Evolutionary conservation across 2,329 filamentous ascomycete genomes (phyloP), one percentile per base, ranked within the genome.

Genomic region (Aspergillus jensenii): DNA sequence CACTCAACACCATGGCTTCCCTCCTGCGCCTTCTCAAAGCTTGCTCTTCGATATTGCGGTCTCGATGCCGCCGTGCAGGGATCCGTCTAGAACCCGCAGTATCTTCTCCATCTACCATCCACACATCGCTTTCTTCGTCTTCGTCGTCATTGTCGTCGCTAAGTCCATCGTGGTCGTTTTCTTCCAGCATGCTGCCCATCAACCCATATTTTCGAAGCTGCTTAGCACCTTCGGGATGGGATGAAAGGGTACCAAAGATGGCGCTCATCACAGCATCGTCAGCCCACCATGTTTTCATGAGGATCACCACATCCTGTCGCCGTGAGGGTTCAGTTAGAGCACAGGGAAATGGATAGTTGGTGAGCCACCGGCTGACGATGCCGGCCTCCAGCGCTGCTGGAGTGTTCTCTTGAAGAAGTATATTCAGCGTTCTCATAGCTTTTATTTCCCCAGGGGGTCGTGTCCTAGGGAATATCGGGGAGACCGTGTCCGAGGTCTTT

Each of bases 1-100:
- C 91, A 67, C 92, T 93, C 56, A 96, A 79, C 19, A 97, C 92
- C 84, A 97, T 93, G 4, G 91, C 92, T 77, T 96, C 91, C 64
- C 92, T 83, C 68, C 93, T 84, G 50, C 90, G 83, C 63, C 92
- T 83, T 59, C 91, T 81, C 59, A 93, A 79, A 53, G 88, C 84
- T 67, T 90, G 87, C 71, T 93, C 90, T 60, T 74, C 73, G 5
- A 66, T 60, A 47, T 65, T 76, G 35, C 69, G 69, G 54, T 73
- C 70, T 23, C 66, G 71, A 11, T 67, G 55, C 62, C 73, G 62
- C 63, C 70, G 63, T 52, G 71, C 61, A 69, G 67, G 60, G 71
- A 71, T 46, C 48, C 63, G 65, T 14, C 63, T 61, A 68, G 76
- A 39, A 76, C 76, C 68, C 79, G 79, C 63, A 71, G 84, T 70